Evolutionary conservation across 768 basidiomycete species (phyloP), one percentile per base, ranked within the genome.

Genomic region (Lactarius quietus): DNA sequence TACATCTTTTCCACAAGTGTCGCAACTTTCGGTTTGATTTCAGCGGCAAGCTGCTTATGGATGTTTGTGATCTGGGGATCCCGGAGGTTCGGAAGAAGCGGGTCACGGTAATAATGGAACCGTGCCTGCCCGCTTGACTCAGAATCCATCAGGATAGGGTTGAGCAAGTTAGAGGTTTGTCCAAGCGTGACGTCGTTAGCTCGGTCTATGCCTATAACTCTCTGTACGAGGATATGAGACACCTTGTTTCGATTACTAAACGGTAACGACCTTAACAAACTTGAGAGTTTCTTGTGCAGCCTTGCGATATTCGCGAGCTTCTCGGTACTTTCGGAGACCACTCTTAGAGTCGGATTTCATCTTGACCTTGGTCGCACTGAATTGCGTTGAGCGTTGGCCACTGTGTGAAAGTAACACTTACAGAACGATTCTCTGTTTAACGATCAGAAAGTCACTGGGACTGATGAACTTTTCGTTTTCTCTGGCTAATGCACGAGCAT

Each of bases 211-310:
- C n/a, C n/a, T n/a, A n/a, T n/a, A n/a, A 36, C 38, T 7, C 45
- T 58, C 65, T 62, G 33, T 5, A n/a, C n/a, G 57, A 35, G 39
- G 18, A 23, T 66, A 31, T 62, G 64, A 61, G 10, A 52, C 15
- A 29, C 5, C 12, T 26, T 41, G 10, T 10, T 20, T 36, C 20
- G 23, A 39, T 20, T 9, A 7, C 8, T 15, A 33, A n/a, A 8
- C 18, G 29, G 6, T 29, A 41, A 0, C n/a, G 3, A 66, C 65
- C 65, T 62, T 41, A 7, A 62, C 48, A 52, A 38, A 59, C 1
- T 29, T n/a, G 9, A 23, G 29, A 26, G 65, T 39, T 5, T 43
- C 61, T 28, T 66, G 57, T 3, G 65, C 45, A 1, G 28, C 5
- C 14, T 57, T 62, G 23, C 23, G 17, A 38, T 35, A 66, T 41